Conservation (phyloP, 2,329 filamentous ascomycete genomes). For the Capronia coronata region DNA sequence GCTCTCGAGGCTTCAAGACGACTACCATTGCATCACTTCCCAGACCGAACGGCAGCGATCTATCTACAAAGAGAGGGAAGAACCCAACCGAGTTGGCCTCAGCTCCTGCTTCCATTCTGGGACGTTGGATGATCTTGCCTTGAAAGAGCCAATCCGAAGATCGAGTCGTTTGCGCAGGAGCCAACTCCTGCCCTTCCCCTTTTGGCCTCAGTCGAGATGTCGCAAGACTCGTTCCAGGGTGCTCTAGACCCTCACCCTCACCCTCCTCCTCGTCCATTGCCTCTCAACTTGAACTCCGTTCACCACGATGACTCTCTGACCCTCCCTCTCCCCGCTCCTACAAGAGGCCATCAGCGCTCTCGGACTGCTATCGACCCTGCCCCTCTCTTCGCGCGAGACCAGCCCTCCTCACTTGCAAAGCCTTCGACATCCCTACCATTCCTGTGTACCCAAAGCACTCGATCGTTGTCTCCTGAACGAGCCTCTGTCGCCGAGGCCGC, state of each 20-base stretch:
- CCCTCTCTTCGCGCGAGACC: slow-evolving; percentile 17
- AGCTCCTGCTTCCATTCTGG: neutral
- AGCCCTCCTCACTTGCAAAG: slow-evolving; percentile 24
- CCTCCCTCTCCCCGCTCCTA: slow-evolving; percentile 21
- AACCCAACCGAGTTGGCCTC: neutral
- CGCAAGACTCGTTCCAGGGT: slow-evolving; percentile 13
- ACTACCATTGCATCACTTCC: too few relatives aligned
- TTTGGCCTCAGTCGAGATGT: slow-evolving; percentile 23
- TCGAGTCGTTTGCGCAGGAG: neutral
- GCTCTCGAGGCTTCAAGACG: too few relatives aligned
- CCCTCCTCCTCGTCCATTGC: slow-evolving; percentile 8
- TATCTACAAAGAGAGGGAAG: neutral
- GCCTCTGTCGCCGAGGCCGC: slow-evolving; percentile 13
- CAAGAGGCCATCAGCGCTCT: slow-evolving; percentile 24
- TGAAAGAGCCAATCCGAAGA: neutral
- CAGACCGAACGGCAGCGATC: too few relatives aligned
- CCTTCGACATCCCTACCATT: slow-evolving; percentile 27
- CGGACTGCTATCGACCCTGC: slow-evolving; percentile 24
- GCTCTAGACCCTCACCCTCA: slow-evolving; percentile 14
- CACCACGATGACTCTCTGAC: slow-evolving; percentile 9
- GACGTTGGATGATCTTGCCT: slow-evolving; percentile 1
- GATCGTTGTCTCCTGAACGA: slow-evolving; percentile 25
- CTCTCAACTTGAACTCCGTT: neutral
- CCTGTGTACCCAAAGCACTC: slow-evolving; percentile 18
- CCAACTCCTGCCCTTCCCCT: slow-evolving; percentile 1